Evolutionary conservation across 345 rosid genomes (phyloP), one percentile per base, ranked within the genome.

Genomic region (Hibiscus syriacus): DNA sequence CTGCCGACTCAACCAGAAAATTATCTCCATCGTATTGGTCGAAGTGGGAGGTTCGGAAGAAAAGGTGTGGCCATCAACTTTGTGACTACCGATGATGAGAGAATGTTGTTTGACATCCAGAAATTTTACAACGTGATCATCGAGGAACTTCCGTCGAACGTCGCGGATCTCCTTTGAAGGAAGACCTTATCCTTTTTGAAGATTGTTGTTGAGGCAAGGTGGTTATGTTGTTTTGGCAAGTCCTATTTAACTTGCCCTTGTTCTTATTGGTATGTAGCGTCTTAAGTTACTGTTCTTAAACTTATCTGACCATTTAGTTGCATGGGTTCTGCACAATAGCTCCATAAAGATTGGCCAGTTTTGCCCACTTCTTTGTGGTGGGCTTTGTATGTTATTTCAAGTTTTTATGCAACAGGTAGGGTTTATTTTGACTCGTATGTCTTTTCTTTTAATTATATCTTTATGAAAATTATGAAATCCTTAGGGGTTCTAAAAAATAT

Each of bases 1-100:
- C 77, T 92, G 55, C 96, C 96, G 5, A 92, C 98, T 0, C 96
- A 89, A 65, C 98, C 98, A 0, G 94, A 89, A 75, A 92, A 87
- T 70, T 89, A 89, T 79, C 94, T 89, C 19, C 96, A 92, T 73
- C 84, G 92, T 39, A 92, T 92, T 19, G 94, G 96, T 52, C 80
- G 94, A 27, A 84, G 96, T 77, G 96, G 96, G 63, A 81, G 90
- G 25, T 92, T 92, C 26, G 98, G 98, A 27, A 85, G 98, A 55
- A 87, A 92, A 70, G 96, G 98, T 77, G 96, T 87, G 36, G 87
- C 98, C 16, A 88, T 88, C 36, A 88, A 88, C 58, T 88, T 88
- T 46, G 80, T 88, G 72, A 83, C 95, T 0, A 70, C 10, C 14
- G 88, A 86, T 0, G 95, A 88, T n/a, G 90, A 86, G 70, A 81